Percentiles rank a stretch among this genome's conserved stretches.
Evolutionary conservation across 306 rosid species (phyloP).

Genomic region (Pterocarpus santalinus): DNA sequence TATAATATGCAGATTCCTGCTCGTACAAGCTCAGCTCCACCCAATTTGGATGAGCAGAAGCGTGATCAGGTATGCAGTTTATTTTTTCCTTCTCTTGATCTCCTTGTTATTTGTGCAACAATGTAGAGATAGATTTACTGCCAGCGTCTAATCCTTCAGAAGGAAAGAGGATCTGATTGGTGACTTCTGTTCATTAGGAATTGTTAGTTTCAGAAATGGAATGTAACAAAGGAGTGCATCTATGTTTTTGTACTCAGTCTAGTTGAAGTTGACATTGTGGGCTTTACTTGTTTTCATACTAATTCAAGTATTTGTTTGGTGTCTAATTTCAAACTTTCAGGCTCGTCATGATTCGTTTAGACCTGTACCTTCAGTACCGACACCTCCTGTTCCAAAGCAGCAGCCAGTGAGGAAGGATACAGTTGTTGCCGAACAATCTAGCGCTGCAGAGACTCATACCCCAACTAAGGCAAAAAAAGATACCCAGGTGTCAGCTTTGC

Average conservation of each 20-base stretch:
- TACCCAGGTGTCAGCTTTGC: conserved; percentile 54
- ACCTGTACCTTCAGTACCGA: conserved; percentile 62
- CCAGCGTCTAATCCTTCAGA: background rate
- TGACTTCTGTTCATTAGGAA: background rate
- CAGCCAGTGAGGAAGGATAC: conserved; percentile 68
- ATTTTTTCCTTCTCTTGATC: background rate
- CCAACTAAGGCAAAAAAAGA: conserved; percentile 67
- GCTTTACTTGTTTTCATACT: conserved; percentile 9
- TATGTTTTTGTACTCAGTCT: conserved; percentile 1
- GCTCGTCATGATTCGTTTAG: conserved; percentile 69
- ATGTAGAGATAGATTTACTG: conserved; percentile 39
- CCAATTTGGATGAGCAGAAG: conserved; percentile 96
- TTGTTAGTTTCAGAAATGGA: background rate
- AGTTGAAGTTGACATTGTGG: conserved; percentile 3
- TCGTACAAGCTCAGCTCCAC: conserved; percentile 97
- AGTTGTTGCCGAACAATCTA: conserved; percentile 55
- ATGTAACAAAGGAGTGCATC: conserved; percentile 4
- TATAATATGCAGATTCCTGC: conserved; percentile 80
- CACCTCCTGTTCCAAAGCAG: conserved; percentile 75
- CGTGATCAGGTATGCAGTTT: conserved; percentile 74
- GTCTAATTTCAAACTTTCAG: conserved; percentile 53
- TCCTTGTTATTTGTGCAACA: conserved; percentile 21
- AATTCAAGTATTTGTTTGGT: conserved; percentile 19
- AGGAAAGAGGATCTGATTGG: conserved; percentile 18
- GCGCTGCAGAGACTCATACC: conserved; percentile 55